Conservation (phyloP, 257 asterid species). For the Galeopsis tetrahit region DNA sequence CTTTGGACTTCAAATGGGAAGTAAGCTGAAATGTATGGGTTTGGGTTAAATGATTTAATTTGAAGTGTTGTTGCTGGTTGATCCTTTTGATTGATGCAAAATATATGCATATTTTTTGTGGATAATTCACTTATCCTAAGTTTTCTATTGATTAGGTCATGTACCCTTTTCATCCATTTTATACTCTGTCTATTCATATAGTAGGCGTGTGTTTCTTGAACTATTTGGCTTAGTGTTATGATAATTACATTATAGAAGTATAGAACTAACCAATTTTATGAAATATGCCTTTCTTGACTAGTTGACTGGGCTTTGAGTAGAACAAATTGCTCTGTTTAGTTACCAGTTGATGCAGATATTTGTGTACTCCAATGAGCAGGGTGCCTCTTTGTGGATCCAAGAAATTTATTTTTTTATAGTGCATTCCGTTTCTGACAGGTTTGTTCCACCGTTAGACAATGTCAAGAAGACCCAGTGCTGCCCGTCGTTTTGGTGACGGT, state of each 20-base stretch:
- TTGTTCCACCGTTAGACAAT: constrained; percentile 41
- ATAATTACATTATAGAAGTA: not conserved
- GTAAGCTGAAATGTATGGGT: constrained; percentile 3
- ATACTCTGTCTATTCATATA: not conserved
- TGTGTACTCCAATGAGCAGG: constrained; percentile 23
- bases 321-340: constrained; percentile 13
- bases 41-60: constrained; percentile 6
- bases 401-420: constrained; percentile 17
- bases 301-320: constrained; percentile 11
- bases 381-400: constrained; percentile 1
- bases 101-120: not conserved
- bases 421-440: constrained; percentile 35
- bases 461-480: constrained; percentile 81
- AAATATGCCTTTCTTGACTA: constrained; percentile 12
- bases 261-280: not conserved
- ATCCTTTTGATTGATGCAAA: constrained; percentile 30
- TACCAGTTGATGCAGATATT: constrained; percentile 4
- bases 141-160: constrained; percentile 9
- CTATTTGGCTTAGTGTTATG: not conserved
- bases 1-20: constrained; percentile 1
- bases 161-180: constrained; percentile 15
- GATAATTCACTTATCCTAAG: not conserved
- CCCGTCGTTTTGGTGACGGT: constrained; percentile 73
- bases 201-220: not conserved
- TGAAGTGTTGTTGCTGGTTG: constrained; percentile 8